phyloP scores from a whole-genome alignment of 2,329 filamentous ascomycete species.

The Fusarium decemcellulare region DNA sequence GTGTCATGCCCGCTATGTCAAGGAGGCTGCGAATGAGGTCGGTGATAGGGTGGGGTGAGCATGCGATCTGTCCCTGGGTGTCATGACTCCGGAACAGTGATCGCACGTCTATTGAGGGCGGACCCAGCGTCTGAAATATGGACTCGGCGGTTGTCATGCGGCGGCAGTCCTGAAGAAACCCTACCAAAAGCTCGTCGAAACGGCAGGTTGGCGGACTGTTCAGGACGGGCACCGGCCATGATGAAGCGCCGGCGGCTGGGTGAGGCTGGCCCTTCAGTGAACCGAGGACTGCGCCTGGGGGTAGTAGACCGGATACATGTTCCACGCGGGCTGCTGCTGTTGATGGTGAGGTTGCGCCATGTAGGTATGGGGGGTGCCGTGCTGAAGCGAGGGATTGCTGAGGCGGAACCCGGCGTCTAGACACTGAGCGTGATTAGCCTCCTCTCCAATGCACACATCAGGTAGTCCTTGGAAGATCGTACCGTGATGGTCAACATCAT shows the following conservation, averaged over 20 bases:
- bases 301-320: conserved; percentile 54
- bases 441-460: conserved; percentile 15
- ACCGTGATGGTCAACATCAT: conserved; percentile 54
- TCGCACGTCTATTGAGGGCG: conserved; percentile 52
- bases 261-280: conserved; percentile 46
- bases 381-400: conserved; percentile 45
- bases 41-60: conserved; percentile 49
- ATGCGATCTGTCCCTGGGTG: conserved; percentile 35
- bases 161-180: conserved; percentile 54
- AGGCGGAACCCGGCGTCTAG: conserved; percentile 52
- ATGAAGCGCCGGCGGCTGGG: conserved; percentile 33
- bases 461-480: conserved; percentile 29
- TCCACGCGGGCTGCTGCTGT: conserved; percentile 49
- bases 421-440: conserved; percentile 49
- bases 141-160: conserved; percentile 48
- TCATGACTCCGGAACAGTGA: conserved; percentile 49
- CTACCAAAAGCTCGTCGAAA: conserved; percentile 52
- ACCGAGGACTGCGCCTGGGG: conserved; percentile 51
- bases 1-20: conserved; percentile 46
- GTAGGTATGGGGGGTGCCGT: conserved; percentile 43
- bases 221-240: conserved; percentile 53
- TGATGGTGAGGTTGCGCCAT: conserved; percentile 31
- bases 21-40: conserved; percentile 50
- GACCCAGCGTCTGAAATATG: conserved; percentile 50
- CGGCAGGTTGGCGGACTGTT: conserved; percentile 49